phyloP scores from a whole-genome alignment of 2,329 filamentous ascomycete genomes.

The Ambrosiella cleistominuta region DNA sequence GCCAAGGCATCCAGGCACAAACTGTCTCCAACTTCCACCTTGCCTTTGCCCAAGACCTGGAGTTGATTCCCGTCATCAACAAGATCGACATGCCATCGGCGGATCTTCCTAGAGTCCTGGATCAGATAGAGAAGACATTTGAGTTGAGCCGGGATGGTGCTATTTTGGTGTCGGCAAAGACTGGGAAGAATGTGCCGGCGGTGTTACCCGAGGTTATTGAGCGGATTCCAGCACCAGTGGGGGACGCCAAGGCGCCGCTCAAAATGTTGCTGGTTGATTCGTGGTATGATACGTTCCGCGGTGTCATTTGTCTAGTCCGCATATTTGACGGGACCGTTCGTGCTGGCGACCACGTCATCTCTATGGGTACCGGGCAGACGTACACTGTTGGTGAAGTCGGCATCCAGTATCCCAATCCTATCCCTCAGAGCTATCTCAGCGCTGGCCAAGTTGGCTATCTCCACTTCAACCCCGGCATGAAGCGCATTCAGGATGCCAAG shows the following conservation, averaged over 20 bases:
- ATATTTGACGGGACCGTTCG: constrained; percentile 76
- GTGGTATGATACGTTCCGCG: constrained; percentile 94
- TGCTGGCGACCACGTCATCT: constrained; percentile 71
- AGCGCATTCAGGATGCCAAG: constrained; percentile 85
- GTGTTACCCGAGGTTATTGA: constrained; percentile 75
- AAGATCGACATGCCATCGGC: constrained; percentile 89
- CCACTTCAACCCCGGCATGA: constrained; percentile 97
- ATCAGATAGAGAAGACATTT: constrained; percentile 73
- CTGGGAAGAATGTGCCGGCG: constrained; percentile 69
- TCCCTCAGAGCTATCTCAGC: constrained; percentile 59
- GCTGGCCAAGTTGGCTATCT: constrained; percentile 95
- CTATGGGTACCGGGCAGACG: constrained; percentile 71
- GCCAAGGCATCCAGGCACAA: constrained; percentile 91
- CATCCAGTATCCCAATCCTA: constrained; percentile 84
- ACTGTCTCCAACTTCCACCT: constrained; percentile 98
- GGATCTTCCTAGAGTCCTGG: constrained; percentile 68
- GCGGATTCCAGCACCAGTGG: constrained; percentile 62
- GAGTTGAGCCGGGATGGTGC: constrained; percentile 64
- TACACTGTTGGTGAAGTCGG: constrained; percentile 94
- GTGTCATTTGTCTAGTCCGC: constrained; percentile 77
- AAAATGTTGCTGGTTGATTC: constrained; percentile 85
- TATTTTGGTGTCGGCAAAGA: constrained; percentile 74
- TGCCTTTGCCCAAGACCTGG: constrained; percentile 77
- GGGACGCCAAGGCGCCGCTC: constrained; percentile 48
- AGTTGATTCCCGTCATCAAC: constrained; percentile 82